Evolutionary conservation across 108 stramenopile genomes (phyloP), one percentile per base, ranked within the genome.

Genomic region (Chaetoceros muelleri): DNA sequence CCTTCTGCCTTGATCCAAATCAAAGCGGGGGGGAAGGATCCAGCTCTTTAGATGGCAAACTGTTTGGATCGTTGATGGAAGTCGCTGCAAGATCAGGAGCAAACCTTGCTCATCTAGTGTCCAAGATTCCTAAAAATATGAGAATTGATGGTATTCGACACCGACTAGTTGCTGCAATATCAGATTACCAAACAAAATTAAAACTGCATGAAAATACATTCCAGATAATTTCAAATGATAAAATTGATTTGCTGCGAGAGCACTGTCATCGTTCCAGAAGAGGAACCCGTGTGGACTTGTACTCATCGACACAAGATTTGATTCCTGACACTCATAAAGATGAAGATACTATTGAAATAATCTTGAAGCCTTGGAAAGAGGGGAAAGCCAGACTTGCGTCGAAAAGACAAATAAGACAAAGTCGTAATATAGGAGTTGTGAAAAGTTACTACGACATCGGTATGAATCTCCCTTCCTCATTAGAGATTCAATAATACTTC

Each of bases 41-140:
- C 25, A 1, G 7, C 17, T 54, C 22, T 17, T 30, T 5, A 3
- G 61, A 75, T 55, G 82, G 82, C 10, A 55, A 66, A 22, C 47
- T 85, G 30, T 91, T 87, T 59, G 89, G 89, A 21, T 69, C 75
- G 20, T 66, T 91, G 5, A 67, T 91, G 7, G 85, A 87, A 65
- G 79, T 78, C 26, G 85, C 89, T 17, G 89, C 89, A 18, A 61
- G 78, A 3, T 74, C 64, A 29, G 89, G 89, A 16, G 85, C 85
- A 17, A 81, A 91, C 62, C 53, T 91, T 48, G 65, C 85, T 1
- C 69, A 68, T 0, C 71, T 87, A 50, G 83, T 87, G 7, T 54
- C 72, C 2, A 71, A 63, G 57, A 87, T 87, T 23, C 85, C 85
- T 22, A 60, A 67, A 23, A 81, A 84, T 3, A 84, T 91, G 83